phyloP scores from a whole-genome alignment of 495 filamentous ascomycete species.

The Penicillium lividum region DNA sequence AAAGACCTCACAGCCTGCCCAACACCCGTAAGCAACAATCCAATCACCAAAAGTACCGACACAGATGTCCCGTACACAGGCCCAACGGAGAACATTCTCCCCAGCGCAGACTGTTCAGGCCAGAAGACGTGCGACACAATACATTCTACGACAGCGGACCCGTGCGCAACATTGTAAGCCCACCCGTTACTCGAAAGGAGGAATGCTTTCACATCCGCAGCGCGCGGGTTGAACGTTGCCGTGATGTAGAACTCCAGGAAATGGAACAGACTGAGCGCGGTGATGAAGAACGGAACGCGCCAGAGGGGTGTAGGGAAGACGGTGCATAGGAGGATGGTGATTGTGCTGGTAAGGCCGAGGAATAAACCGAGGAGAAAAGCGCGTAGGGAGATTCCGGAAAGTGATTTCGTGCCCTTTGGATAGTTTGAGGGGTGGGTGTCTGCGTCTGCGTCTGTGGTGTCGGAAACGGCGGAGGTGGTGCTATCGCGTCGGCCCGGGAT shows the following conservation, averaged over 20 bases:
- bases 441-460: slow-evolving; percentile 2
- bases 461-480: slow-evolving; percentile 13
- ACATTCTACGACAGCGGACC: slow-evolving; percentile 70
- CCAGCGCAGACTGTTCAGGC: slow-evolving; percentile 35
- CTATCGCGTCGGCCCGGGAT: slow-evolving; percentile 9
- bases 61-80: slow-evolving; percentile 18
- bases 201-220: slow-evolving; percentile 73
- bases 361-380: slow-evolving; percentile 59
- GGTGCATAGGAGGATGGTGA: slow-evolving; percentile 44
- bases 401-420: slow-evolving; percentile 64
- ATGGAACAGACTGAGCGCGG: slow-evolving; percentile 79
- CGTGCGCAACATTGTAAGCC: slow-evolving; percentile 82
- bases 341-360: slow-evolving; percentile 45
- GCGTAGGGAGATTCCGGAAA: slow-evolving; percentile 77
- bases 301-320: slow-evolving; percentile 57
- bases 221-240: slow-evolving; percentile 73
- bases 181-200: slow-evolving; percentile 83
- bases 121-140: slow-evolving; percentile 58
- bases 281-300: slow-evolving; percentile 81
- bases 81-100: slow-evolving; percentile 30
- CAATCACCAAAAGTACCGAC: slow-evolving; percentile 43
- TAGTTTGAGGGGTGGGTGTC: slow-evolving; percentile 37
- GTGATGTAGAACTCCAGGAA: slow-evolving; percentile 95
- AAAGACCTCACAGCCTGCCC: slow-evolving; percentile 73
- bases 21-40: slow-evolving; percentile 61